Conservation (phyloP, 2,329 filamentous ascomycete species). For the Cercospora zeae-maydis region DNA sequence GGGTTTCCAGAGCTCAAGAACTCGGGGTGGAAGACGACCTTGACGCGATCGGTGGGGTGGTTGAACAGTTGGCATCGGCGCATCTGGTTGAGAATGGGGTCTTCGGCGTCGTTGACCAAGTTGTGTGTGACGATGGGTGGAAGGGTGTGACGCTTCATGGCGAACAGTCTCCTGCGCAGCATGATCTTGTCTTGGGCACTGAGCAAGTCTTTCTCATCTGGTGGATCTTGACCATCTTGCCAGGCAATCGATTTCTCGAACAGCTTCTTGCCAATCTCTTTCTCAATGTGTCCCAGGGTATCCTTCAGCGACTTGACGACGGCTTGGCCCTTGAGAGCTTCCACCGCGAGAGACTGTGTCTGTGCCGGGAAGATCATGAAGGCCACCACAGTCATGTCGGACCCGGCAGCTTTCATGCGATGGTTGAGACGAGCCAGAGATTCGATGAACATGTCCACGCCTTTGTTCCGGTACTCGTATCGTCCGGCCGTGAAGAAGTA, state of each 20-base stretch:
- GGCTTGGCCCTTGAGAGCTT: slow-evolving; percentile 92
- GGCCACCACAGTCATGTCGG: slow-evolving; percentile 90
- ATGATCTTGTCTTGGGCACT: slow-evolving; percentile 88
- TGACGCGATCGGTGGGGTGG: slow-evolving; percentile 89
- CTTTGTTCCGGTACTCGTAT: slow-evolving; percentile 98
- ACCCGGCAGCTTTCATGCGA: slow-evolving; percentile 76
- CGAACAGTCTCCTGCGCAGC: slow-evolving; percentile 84
- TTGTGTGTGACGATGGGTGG: slow-evolving; percentile 98
- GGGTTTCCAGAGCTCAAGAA: slow-evolving; percentile 96
- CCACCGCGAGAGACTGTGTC: slow-evolving; percentile 89
- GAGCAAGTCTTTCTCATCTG: slow-evolving; percentile 94
- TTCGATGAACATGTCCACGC: slow-evolving; percentile 99
- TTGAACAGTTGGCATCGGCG: slow-evolving; percentile 96
- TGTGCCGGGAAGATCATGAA: slow-evolving; percentile 99
- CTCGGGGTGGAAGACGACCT: slow-evolving; percentile 96
- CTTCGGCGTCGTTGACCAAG: slow-evolving; percentile 91
- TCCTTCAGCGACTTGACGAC: slow-evolving; percentile 95
- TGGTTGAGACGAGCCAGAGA: slow-evolving; percentile 92
- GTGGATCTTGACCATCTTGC: slow-evolving; percentile 90
- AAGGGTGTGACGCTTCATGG: slow-evolving; percentile 87
- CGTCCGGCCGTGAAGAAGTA: slow-evolving; percentile 97
- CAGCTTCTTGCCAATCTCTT: slow-evolving; percentile 85
- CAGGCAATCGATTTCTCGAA: slow-evolving; percentile 93
- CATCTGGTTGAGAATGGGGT: slow-evolving; percentile 93
- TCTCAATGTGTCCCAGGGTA: slow-evolving; percentile 87